A percentile compares a stretch with the other conserved stretches of the same genome.
These are phyloP conservation scores for Fragaria ananassa DNA, from an alignment of 306 rosid species.

Conservation along the genomic window DNA sequence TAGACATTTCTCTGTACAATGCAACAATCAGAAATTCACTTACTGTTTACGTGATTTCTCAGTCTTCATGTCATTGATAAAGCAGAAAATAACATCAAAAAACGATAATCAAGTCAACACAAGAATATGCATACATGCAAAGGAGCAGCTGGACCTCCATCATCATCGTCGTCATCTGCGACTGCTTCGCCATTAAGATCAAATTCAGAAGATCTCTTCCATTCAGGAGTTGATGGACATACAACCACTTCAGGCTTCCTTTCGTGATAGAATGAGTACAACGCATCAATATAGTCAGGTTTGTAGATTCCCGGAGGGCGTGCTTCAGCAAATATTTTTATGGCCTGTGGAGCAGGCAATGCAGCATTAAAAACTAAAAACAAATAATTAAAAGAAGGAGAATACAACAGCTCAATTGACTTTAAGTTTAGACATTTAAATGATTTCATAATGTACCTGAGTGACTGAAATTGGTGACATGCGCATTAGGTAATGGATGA, in stretches of 20 bases:
- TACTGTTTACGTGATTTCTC: not conserved
- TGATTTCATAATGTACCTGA: constrained; percentile 55
- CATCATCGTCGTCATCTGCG: constrained; percentile 85
- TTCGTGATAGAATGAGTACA: constrained; percentile 89
- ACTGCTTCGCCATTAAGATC: constrained; percentile 98
- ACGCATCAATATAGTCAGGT: constrained; percentile 84
- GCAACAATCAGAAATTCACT: not conserved
- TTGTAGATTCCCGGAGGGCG: constrained; percentile 99
- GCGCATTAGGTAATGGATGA: constrained; percentile 90
- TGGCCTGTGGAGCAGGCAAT: constrained; percentile 51
- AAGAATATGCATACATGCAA: constrained; percentile 58
- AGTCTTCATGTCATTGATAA: constrained; percentile 15
- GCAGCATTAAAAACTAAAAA: constrained; percentile 17
- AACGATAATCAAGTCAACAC: constrained; percentile 11
- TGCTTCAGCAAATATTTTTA: constrained; percentile 73
- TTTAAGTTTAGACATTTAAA: constrained; percentile 8
- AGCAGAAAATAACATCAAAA: constrained; percentile 15
- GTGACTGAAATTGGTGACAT: constrained; percentile 61
- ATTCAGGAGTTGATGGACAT: constrained; percentile 96
- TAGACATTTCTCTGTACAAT: not conserved
- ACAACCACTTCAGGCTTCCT: constrained; percentile 71
- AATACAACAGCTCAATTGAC: constrained; percentile 1
- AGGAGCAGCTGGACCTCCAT: constrained; percentile 68
- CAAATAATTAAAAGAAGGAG: constrained; percentile 1
- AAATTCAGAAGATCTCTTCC: constrained; percentile 94